Conservation (phyloP, 2,329 filamentous ascomycete genomes). For the Aspergillus ruber region DNA sequence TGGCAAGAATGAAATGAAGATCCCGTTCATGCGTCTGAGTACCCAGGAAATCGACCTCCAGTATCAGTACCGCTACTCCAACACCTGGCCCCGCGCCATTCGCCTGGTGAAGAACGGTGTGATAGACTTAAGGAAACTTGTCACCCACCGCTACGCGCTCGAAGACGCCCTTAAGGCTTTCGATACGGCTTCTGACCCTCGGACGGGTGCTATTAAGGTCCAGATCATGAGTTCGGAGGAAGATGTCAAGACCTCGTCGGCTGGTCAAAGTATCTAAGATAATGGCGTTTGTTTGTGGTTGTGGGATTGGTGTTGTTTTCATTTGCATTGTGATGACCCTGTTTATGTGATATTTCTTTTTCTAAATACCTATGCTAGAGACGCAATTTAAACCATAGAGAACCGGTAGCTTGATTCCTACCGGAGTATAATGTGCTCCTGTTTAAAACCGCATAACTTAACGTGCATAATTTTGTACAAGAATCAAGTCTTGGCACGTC, state of each 20-base stretch:
- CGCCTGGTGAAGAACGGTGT: slow-evolving; percentile 77
- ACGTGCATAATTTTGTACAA: too few species aligned
- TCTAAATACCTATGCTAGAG: too few species aligned
- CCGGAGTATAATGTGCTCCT: too few species aligned
- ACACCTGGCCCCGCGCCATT: slow-evolving; percentile 94
- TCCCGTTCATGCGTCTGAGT: slow-evolving; percentile 90
- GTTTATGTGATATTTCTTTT: slow-evolving; percentile 10
- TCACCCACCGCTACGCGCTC: slow-evolving; percentile 79
- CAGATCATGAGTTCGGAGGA: slow-evolving; percentile 60
- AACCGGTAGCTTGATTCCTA: too few species aligned
- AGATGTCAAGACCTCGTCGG: slow-evolving; percentile 30
- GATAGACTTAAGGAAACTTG: slow-evolving; percentile 71
- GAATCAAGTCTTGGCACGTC: too few species aligned
- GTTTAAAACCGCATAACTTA: too few species aligned
- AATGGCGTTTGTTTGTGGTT: not conserved
- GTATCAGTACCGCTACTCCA: slow-evolving; percentile 94
- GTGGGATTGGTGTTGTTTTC: not conserved
- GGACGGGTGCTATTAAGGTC: slow-evolving; percentile 95
- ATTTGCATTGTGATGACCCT: slow-evolving; percentile 9
- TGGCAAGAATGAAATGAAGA: slow-evolving; percentile 88
- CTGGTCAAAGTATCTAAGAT: slow-evolving; percentile 22
- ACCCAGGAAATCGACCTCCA: slow-evolving; percentile 90
- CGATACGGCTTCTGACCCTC: slow-evolving; percentile 77
- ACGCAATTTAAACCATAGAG: too few species aligned
- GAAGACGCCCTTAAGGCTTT: slow-evolving; percentile 89